Conservation (phyloP, 805 yeast genomes). For the Naumovozyma dairenensis region DNA sequence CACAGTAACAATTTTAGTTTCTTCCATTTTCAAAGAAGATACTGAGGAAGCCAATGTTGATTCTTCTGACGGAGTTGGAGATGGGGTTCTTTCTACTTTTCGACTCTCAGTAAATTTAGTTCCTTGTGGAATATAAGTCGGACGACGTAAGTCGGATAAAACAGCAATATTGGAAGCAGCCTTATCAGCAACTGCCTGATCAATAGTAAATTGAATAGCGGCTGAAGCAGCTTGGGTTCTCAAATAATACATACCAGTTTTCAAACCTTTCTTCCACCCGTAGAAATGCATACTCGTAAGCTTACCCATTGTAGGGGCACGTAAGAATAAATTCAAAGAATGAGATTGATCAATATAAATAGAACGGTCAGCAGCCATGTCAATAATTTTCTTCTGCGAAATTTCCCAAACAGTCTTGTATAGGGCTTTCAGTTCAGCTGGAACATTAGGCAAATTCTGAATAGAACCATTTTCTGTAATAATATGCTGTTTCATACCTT, state of each 20-base stretch:
- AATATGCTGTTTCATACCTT: constrained; percentile 63
- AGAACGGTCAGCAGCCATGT: constrained; percentile 75
- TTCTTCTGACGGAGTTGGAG: constrained; percentile 22
- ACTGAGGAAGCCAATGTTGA: constrained; percentile 30
- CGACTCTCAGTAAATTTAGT: constrained; percentile 6
- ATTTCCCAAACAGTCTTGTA: constrained; percentile 96
- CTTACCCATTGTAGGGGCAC: constrained; percentile 87
- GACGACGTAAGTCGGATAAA: constrained; percentile 26
- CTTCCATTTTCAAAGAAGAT: constrained; percentile 31
- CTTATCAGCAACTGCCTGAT: constrained; percentile 42
- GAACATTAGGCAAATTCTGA: constrained; percentile 61
- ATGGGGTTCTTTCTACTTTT: constrained; percentile 12
- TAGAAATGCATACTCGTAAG: constrained; percentile 94
- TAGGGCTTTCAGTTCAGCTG: constrained; percentile 59
- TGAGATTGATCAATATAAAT: constrained; percentile 89
- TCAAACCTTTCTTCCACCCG: constrained; percentile 94
- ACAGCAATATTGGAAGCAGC: constrained; percentile 33
- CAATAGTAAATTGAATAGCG: constrained; percentile 84
- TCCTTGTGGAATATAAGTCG: constrained; percentile 27
- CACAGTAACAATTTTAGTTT: constrained; percentile 17
- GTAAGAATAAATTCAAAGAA: constrained; percentile 76
- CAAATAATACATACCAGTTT: constrained; percentile 94
- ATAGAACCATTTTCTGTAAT: constrained; percentile 74
- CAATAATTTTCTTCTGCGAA: constrained; percentile 71
- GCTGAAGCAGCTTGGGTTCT: constrained; percentile 95